phyloP scores from a whole-genome alignment of 176 grass and related monocot species.

The Areca catechu region DNA sequence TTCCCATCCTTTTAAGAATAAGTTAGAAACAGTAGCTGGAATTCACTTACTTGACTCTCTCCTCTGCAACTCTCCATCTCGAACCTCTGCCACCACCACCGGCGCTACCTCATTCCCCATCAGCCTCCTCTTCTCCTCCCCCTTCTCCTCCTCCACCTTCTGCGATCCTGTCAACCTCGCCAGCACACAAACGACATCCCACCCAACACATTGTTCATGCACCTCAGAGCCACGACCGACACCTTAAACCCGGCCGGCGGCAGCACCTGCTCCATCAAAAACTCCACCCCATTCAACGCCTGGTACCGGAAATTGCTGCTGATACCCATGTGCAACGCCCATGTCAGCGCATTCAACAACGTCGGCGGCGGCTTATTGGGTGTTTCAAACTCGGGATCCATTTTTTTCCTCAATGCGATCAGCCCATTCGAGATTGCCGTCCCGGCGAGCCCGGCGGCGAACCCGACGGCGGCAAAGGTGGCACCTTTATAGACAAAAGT shows the following conservation, averaged over 20 bases:
- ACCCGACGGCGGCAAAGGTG: constrained; percentile 12
- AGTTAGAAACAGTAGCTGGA: too few relatives aligned
- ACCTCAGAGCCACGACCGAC: constrained; percentile 11
- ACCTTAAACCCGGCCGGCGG: constrained; percentile 8
- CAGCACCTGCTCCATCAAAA: not conserved
- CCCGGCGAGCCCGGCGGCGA: constrained; percentile 9
- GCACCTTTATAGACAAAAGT: constrained; percentile 13
- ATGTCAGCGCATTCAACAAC: constrained; percentile 1
- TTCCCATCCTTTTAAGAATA: too few relatives aligned
- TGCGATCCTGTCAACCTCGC: constrained; percentile 4
- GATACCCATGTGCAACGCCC: constrained; percentile 14
- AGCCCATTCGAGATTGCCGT: constrained; percentile 8
- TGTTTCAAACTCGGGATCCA: constrained; percentile 1
- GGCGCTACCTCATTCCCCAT: not conserved
- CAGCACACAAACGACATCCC: constrained; percentile 11
- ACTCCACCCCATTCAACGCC: constrained; percentile 5
- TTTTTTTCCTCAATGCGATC: constrained; percentile 7
- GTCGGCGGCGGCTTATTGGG: constrained; percentile 12
- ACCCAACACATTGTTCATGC: constrained; percentile 15
- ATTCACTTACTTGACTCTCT: constrained; percentile 6
- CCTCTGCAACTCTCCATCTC: not conserved
- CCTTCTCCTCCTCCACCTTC: constrained; percentile 1
- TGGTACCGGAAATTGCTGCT: constrained; percentile 14
- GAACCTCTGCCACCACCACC: not conserved
- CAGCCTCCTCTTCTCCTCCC: not conserved